Evolutionary conservation across 2,329 filamentous ascomycete species (phyloP).

Genomic region (Paramyrothecium sp.): DNA sequence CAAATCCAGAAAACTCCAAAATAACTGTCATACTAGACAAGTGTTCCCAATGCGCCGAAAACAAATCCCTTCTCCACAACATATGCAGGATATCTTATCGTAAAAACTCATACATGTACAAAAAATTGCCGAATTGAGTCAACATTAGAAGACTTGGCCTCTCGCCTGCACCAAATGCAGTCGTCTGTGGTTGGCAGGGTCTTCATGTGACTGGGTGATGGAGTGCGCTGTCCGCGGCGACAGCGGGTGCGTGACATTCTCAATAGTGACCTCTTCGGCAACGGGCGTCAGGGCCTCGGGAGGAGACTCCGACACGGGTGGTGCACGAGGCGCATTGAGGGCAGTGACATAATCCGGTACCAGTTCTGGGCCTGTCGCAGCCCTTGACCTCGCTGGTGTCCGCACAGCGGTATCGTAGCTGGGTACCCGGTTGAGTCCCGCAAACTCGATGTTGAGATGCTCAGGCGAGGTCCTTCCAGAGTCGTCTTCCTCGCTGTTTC

Average conservation of each 20-base stretch:
- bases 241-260: slow-evolving; percentile 3
- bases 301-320: slow-evolving; percentile 32
- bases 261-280: slow-evolving; percentile 25
- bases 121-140: slow-evolving; percentile 2
- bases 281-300: slow-evolving; percentile 28
- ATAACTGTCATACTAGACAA: neutral
- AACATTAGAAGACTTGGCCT: slow-evolving; percentile 13
- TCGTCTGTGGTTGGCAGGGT: slow-evolving; percentile 16
- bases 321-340: slow-evolving; percentile 50
- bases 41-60: neutral
- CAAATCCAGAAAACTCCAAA: neutral
- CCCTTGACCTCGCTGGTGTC: slow-evolving; percentile 56
- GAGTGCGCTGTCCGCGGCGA: neutral
- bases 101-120: slow-evolving; percentile 8
- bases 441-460: slow-evolving; percentile 58
- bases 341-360: slow-evolving; percentile 69
- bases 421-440: slow-evolving; percentile 69
- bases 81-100: neutral
- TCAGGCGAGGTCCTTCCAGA: slow-evolving; percentile 56
- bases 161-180: slow-evolving; percentile 11
- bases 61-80: neutral
- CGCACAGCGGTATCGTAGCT: slow-evolving; percentile 75
- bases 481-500: slow-evolving; percentile 49
- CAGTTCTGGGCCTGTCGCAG: slow-evolving; percentile 43
- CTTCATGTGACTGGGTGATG: slow-evolving; percentile 12